These are phyloP conservation scores for Lactifluus pinguis DNA, from an alignment of 768 basidiomycete species.

Conservation along the genomic window DNA sequence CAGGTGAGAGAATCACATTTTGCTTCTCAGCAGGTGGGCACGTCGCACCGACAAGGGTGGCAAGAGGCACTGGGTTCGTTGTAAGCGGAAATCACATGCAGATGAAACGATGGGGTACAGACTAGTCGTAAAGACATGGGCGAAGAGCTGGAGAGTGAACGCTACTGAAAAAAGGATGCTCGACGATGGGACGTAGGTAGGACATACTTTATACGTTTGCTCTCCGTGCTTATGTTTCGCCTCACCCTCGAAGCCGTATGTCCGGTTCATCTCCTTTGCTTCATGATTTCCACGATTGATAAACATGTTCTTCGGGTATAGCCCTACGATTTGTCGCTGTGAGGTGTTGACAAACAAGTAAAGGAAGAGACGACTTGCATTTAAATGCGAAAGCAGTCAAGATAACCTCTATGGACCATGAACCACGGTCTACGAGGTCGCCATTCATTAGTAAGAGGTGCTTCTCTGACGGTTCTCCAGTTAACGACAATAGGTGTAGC, in stretches of 20 bases:
- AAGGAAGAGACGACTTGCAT: constrained; percentile 41
- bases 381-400: constrained; percentile 92
- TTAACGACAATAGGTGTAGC: constrained; percentile 76
- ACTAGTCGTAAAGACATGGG: constrained; percentile 89
- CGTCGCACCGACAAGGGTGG: constrained; percentile 75
- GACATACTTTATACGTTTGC: constrained; percentile 76
- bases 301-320: constrained; percentile 83
- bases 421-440: constrained; percentile 96
- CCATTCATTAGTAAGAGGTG: constrained; percentile 89
- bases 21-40: constrained; percentile 36
- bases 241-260: constrained; percentile 93
- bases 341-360: not conserved
- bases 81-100: not conserved
- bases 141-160: constrained; percentile 55
- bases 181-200: not conserved
- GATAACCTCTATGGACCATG: constrained; percentile 90
- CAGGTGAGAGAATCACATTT: constrained; percentile 66
- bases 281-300: constrained; percentile 97
- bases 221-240: constrained; percentile 95
- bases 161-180: not conserved
- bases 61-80: constrained; percentile 62
- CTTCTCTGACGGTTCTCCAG: constrained; percentile 75
- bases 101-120: not conserved
- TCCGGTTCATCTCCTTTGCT: constrained; percentile 93
- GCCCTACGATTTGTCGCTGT: constrained; percentile 44